phyloP scores from a whole-genome alignment of 2,329 filamentous ascomycete species.

The Cordyceps pruinosa region DNA sequence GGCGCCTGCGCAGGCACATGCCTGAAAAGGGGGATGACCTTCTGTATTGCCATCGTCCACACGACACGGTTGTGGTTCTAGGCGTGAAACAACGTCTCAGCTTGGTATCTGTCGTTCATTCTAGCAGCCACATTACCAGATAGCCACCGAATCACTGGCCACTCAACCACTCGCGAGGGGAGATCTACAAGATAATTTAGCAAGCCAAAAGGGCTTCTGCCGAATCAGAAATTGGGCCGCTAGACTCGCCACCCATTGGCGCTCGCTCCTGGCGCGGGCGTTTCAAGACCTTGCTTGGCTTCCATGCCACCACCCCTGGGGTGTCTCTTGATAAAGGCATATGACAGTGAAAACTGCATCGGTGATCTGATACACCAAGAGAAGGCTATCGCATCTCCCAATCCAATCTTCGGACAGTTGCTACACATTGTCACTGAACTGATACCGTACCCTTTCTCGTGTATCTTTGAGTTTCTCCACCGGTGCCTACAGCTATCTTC shows the following conservation, averaged over 20 bases:
- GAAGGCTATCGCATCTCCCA: too few relatives aligned
- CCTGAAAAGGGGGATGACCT: background rate
- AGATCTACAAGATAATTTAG: slow-evolving; percentile 2
- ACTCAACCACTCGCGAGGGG: background rate
- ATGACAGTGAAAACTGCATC: background rate
- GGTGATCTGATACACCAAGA: background rate
- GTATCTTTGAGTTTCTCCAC: too few relatives aligned
- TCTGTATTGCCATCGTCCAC: too few relatives aligned
- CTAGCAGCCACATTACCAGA: background rate
- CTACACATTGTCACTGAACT: too few relatives aligned
- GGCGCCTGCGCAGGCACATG: background rate
- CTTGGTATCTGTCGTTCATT: background rate
- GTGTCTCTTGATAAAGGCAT: too few relatives aligned
- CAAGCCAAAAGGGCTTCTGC: background rate
- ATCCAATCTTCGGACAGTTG: too few relatives aligned
- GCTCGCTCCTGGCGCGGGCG: slow-evolving; percentile 6
- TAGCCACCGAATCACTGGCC: background rate
- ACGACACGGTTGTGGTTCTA: background rate
- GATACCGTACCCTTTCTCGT: too few relatives aligned
- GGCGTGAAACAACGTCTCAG: background rate
- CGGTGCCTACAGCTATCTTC: too few relatives aligned
- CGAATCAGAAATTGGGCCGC: background rate
- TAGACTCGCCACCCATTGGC: background rate
- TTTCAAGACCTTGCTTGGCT: slow-evolving; percentile 8
- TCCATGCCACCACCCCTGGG: background rate